phyloP scores from a whole-genome alignment of 2,329 filamentous ascomycete species.

The Gremmenia infestans region DNA sequence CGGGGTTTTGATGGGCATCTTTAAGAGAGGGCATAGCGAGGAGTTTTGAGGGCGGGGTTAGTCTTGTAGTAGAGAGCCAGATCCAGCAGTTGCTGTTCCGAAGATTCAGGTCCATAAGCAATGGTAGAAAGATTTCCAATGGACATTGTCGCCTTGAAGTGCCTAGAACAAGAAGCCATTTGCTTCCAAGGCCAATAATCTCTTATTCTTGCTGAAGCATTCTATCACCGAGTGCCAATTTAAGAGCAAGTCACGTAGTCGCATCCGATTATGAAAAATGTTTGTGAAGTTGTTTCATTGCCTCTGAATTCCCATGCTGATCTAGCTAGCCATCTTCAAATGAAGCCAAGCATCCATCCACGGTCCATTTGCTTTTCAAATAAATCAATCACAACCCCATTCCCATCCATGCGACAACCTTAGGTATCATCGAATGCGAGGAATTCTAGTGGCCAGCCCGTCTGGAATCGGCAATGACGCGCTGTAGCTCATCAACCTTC shows the following conservation, averaged over 20 bases:
- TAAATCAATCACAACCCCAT: constrained; percentile 20
- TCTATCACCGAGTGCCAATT: background rate
- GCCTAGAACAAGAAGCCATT: background rate
- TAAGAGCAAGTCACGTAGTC: too few species aligned
- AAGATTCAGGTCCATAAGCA: background rate
- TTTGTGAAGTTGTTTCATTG: constrained; percentile 22
- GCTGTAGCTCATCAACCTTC: constrained; percentile 99
- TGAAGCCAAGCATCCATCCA: constrained; percentile 11
- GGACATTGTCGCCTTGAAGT: background rate
- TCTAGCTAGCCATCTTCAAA: constrained; percentile 13
- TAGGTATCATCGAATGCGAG: constrained; percentile 11
- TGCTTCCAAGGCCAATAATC: constrained; percentile 1
- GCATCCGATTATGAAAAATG: background rate
- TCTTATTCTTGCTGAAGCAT: background rate
- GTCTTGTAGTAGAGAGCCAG: background rate
- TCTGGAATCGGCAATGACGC: constrained; percentile 95
- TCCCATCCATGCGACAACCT: constrained; percentile 8
- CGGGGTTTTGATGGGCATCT: constrained; percentile 6
- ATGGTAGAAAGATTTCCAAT: background rate
- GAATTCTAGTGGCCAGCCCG: constrained; percentile 62
- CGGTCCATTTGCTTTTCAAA: constrained; percentile 6
- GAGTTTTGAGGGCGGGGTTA: constrained; percentile 15
- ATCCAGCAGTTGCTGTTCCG: background rate
- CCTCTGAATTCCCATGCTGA: constrained; percentile 9
- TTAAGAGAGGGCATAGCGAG: constrained; percentile 22